These are phyloP conservation scores for Aethionema arabicum DNA, from an alignment of 345 rosid genomes.

Conservation along the genomic window DNA sequence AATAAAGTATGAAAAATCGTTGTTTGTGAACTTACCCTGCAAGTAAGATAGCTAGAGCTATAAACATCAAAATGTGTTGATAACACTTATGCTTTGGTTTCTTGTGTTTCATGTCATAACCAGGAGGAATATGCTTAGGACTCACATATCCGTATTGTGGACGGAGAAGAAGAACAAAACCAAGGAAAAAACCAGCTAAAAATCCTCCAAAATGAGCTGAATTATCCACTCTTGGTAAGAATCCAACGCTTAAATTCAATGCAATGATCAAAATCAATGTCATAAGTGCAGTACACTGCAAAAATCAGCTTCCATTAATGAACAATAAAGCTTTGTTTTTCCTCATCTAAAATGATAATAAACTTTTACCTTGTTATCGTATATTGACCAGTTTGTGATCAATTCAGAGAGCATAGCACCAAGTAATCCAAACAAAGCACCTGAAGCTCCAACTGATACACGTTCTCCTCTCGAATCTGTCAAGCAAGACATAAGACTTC, in stretches of 20 bases:
- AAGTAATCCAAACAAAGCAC: conserved; percentile 91
- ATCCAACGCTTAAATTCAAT: conserved; percentile 73
- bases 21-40: conserved; percentile 53
- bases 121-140: conserved; percentile 61
- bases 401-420: conserved; percentile 98
- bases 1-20: background rate
- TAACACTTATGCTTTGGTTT: conserved; percentile 64
- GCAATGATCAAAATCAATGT: conserved; percentile 60
- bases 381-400: conserved; percentile 88
- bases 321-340: background rate
- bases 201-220: conserved; percentile 96
- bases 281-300: conserved; percentile 71
- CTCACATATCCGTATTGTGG: conserved; percentile 87
- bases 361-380: conserved; percentile 64
- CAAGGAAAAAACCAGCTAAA: conserved; percentile 69
- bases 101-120: conserved; percentile 54
- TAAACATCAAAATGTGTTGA: conserved; percentile 53
- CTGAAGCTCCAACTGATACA: conserved; percentile 94
- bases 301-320: background rate
- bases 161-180: conserved; percentile 77
- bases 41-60: conserved; percentile 50
- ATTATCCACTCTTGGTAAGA: conserved; percentile 81
- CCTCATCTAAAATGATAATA: background rate
- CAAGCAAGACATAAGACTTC: conserved; percentile 74
- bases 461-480: conserved; percentile 20